A percentile compares a stretch with the other conserved stretches of the same genome.
Conservation (phyloP, 176 grass and related monocot species). For the Metroxylon sagu region DNA sequence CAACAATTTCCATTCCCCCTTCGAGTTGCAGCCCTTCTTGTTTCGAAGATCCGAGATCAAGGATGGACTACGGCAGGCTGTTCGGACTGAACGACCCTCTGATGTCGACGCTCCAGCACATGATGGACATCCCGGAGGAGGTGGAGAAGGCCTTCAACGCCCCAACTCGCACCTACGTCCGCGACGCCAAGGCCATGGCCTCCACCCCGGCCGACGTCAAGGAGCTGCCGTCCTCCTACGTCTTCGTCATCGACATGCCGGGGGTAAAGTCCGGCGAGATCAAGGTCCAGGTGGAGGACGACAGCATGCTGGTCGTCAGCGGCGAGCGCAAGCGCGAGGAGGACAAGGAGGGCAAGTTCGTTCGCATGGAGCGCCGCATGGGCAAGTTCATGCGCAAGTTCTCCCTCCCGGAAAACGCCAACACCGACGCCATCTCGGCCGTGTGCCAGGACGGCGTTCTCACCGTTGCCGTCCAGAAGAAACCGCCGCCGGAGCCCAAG, state of each 20-base stretch:
- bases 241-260: constrained; percentile 78
- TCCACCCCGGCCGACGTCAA: constrained; percentile 72
- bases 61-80: constrained; percentile 37
- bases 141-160: constrained; percentile 29
- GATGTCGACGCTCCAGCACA: constrained; percentile 48
- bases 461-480: constrained; percentile 46
- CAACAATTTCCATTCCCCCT: background rate
- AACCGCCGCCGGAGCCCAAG: constrained; percentile 75
- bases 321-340: constrained; percentile 52
- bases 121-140: constrained; percentile 46
- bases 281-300: constrained; percentile 80
- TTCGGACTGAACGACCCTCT: constrained; percentile 50
- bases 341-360: constrained; percentile 58
- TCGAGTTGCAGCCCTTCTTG: too few species aligned
- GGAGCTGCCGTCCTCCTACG: constrained; percentile 47
- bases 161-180: constrained; percentile 45
- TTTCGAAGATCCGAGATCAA: too few species aligned
- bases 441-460: constrained; percentile 62
- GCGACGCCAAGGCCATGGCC: constrained; percentile 73
- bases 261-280: constrained; percentile 61
- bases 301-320: constrained; percentile 55
- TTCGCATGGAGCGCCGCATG: constrained; percentile 69
- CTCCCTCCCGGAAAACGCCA: constrained; percentile 48
- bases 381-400: constrained; percentile 87
- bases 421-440: constrained; percentile 51